Evolutionary conservation across 805 yeast genomes (phyloP).

Genomic region (Wickerhamiella lipophila): DNA sequence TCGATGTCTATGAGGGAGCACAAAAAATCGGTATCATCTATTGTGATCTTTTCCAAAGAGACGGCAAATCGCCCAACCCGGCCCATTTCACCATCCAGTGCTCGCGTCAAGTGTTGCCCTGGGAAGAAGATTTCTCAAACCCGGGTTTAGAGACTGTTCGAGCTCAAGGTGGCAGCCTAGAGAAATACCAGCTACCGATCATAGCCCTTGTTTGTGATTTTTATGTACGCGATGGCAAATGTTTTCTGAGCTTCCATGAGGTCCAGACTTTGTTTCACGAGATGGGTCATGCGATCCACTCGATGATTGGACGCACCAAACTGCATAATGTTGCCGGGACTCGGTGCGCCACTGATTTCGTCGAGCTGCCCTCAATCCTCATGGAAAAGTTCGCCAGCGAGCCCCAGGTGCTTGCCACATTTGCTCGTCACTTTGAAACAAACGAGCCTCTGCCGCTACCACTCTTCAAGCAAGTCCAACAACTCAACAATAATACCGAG

Average conservation of each 20-base stretch:
- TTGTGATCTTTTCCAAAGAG: conserved; percentile 72
- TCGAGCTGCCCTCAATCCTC: conserved; percentile 88
- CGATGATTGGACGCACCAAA: conserved; percentile 86
- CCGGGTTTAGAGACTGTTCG: conserved; percentile 10
- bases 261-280: conserved; percentile 94
- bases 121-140: conserved; percentile 16
- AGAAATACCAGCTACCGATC: conserved; percentile 68
- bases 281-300: conserved; percentile 98
- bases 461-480: conserved; percentile 12
- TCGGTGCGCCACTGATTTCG: conserved; percentile 90
- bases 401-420: conserved; percentile 55
- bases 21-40: conserved; percentile 70
- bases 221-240: conserved; percentile 30
- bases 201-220: conserved; percentile 85
- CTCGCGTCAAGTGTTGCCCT: conserved; percentile 49
- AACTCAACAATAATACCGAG: conserved; percentile 19
- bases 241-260: conserved; percentile 58
- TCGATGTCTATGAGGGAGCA: conserved; percentile 53
- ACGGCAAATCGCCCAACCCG: conserved; percentile 66
- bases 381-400: conserved; percentile 90
- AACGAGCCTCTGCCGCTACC: conserved; percentile 43
- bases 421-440: conserved; percentile 62
- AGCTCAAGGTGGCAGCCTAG: conserved; percentile 29
- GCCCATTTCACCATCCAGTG: conserved; percentile 95
- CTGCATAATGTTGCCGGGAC: conserved; percentile 91